Base-by-base conservation (phyloP, 192 early-diverging fungal genomes). In the Coemansia sp. region DNA sequence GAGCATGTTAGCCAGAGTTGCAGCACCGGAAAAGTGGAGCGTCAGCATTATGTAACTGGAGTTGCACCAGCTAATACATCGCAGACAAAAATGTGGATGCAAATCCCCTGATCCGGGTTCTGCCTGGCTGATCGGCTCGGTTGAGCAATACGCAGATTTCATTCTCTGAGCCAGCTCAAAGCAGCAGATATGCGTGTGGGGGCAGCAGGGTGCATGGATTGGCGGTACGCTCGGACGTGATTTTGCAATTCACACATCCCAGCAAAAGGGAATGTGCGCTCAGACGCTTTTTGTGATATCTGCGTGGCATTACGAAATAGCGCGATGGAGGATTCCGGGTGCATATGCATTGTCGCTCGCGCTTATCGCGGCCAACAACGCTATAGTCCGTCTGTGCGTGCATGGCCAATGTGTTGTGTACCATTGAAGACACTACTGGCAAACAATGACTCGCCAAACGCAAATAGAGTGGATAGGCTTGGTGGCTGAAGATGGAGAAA, bases 381-480 rank as follows among this genome's bases (percentile, higher is more conserved):
- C 50, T 50, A 50, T 61, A 51, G 62, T 37, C 62, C 62, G 62
- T 63, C 62, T 63, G 62, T 63, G 62, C 62, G 62, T 29, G 51
- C 39, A 63, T 63, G 23, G 58, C 41, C 14, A n/a, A 47, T 39
- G 41, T 15, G 53, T 29, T 55, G 53, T 29, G 25, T 15, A 2
- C 25, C n/a, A 55, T 29, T 55, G 27, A 29, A 24, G 24, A 55
- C 23, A 32, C 53, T 14, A 9, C n/a, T 9, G 6, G 45, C 60
- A 48, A 15, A 61, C 60, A 61, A 61, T 61, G 60, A 7, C 35
- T 53, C 9, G 22, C 9, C 14, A 41, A 53, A 23, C 52, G 52
- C 24, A 12, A 3, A 41, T 21, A 60, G 10, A 43, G 32, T 41
- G 32, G 39, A 45, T 45, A 45, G 41, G 15, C 41, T 45, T n/a